A percentile compares a stretch with the other conserved stretches of the same genome.
These are phyloP conservation scores for Akanthomyces dipterigenus DNA, from an alignment of 2,329 filamentous ascomycete species.

Conservation along the genomic window DNA sequence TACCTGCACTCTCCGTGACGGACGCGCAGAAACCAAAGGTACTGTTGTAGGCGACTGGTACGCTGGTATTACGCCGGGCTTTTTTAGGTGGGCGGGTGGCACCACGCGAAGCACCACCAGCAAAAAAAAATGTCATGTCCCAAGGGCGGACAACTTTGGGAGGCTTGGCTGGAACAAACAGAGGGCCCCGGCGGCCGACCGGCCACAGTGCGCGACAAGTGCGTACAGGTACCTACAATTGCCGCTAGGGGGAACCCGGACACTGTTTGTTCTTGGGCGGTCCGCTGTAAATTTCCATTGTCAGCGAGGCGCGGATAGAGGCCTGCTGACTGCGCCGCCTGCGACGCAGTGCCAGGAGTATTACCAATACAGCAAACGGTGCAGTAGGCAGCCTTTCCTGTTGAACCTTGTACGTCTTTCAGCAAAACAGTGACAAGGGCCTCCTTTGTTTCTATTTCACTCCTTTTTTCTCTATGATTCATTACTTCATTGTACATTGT, in stretches of 20 bases:
- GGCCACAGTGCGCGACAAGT: not conserved
- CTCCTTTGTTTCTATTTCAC: not conserved
- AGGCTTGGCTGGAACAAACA: conserved; percentile 3
- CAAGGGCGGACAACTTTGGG: not conserved
- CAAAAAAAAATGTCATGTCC: not conserved
- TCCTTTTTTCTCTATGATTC: not conserved
- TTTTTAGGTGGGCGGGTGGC: not conserved
- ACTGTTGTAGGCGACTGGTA: not conserved
- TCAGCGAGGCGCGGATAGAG: not conserved
- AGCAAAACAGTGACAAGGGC: not conserved
- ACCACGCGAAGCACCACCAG: not conserved
- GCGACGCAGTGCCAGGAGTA: not conserved
- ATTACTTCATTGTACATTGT: not conserved
- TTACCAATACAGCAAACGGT: not conserved
- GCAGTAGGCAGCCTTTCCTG: too few species aligned
- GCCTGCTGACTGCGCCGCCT: not conserved
- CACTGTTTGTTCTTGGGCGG: not conserved
- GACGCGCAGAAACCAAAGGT: not conserved
- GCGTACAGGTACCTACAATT: not conserved
- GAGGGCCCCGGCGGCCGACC: not conserved
- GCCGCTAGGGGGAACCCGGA: conserved; percentile 1
- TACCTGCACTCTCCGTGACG: not conserved
- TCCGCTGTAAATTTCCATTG: not conserved
- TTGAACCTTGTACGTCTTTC: too few species aligned
- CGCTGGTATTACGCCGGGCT: not conserved